phyloP scores from a whole-genome alignment of 2,329 filamentous ascomycete genomes.

The Alternaria brassicae region DNA sequence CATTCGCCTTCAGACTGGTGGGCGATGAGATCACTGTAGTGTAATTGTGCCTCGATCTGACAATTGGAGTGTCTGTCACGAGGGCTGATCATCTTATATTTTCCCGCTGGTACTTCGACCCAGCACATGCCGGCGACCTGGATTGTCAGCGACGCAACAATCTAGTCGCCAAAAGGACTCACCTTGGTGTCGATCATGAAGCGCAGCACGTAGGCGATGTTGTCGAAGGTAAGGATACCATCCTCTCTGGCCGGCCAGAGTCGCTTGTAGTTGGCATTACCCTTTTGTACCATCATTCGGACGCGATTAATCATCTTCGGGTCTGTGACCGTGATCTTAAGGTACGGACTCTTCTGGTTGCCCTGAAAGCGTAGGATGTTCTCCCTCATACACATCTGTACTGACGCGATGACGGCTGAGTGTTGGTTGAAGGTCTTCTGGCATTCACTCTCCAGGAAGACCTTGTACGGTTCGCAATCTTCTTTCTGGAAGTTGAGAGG shows the following conservation, averaged over 20 bases:
- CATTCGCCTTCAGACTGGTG: slow-evolving; percentile 92
- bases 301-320: slow-evolving; percentile 83
- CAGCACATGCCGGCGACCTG: slow-evolving; percentile 91
- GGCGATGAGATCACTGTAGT: slow-evolving; percentile 82
- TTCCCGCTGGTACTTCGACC: slow-evolving; percentile 81
- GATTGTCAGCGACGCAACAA: neutral
- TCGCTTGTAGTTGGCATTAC: slow-evolving; percentile 85
- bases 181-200: slow-evolving; percentile 96
- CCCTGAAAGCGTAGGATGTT: slow-evolving; percentile 95
- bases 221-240: slow-evolving; percentile 91
- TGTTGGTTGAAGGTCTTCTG: slow-evolving; percentile 63
- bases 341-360: slow-evolving; percentile 87
- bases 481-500: slow-evolving; percentile 79
- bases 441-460: slow-evolving; percentile 79
- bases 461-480: slow-evolving; percentile 79
- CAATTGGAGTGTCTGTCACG: slow-evolving; percentile 84
- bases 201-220: slow-evolving; percentile 89
- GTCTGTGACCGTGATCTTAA: slow-evolving; percentile 92
- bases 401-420: slow-evolving; percentile 77
- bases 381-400: slow-evolving; percentile 82
- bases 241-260: slow-evolving; percentile 73
- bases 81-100: slow-evolving; percentile 73
- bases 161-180: neutral
- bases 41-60: slow-evolving; percentile 90
- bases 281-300: slow-evolving; percentile 75